These are phyloP conservation scores for Xylaria sp. DNA, from an alignment of 495 filamentous ascomycete genomes.

Conservation along the genomic window DNA sequence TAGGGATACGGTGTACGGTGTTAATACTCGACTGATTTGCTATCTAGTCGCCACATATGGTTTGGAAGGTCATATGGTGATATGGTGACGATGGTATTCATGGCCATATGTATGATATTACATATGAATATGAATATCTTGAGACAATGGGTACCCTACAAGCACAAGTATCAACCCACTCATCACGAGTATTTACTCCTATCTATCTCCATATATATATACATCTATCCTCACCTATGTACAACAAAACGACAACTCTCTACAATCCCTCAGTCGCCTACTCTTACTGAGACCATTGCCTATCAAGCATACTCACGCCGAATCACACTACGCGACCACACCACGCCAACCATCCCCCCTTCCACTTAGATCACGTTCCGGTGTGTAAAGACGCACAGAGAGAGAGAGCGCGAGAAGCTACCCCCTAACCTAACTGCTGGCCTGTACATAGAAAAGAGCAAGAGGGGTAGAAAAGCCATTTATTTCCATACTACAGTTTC, in stretches of 20 bases:
- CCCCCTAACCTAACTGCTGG: not conserved
- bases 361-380: not conserved
- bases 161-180: not conserved
- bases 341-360: not conserved
- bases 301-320: not conserved
- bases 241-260: not conserved
- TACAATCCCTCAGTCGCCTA: not conserved
- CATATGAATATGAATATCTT: not conserved
- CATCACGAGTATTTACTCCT: too few relatives aligned
- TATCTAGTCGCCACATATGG: not conserved
- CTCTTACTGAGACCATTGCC: not conserved
- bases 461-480: not conserved
- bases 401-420: not conserved
- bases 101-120: too few relatives aligned
- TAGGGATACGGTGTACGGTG: not conserved
- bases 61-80: not conserved
- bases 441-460: not conserved
- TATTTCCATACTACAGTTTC: not conserved
- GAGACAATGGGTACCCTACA: not conserved
- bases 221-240: not conserved
- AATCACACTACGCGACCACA: not conserved
- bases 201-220: too few relatives aligned
- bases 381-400: not conserved
- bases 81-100: not conserved
- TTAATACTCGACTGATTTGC: not conserved